Evolutionary conservation across 495 filamentous ascomycete species (phyloP).

Genomic region (Aspergillus conjunctus): DNA sequence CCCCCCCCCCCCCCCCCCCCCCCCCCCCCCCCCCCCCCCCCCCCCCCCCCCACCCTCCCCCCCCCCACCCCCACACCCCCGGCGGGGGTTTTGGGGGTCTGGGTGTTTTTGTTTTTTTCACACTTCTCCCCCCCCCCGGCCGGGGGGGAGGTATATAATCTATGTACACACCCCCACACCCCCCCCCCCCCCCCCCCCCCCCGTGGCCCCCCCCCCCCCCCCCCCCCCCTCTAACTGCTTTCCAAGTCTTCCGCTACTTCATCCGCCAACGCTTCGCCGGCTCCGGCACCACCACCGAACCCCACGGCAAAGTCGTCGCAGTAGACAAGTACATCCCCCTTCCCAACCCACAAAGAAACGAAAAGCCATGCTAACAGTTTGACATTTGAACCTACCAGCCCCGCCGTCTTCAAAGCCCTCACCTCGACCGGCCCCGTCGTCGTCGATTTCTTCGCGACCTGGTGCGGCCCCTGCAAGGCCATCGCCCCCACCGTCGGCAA

Average conservation of each 20-base stretch:
- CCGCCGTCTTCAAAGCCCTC: constrained; percentile 44
- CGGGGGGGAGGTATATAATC: too few relatives aligned
- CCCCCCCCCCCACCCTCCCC: too few relatives aligned
- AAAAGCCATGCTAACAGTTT: not conserved
- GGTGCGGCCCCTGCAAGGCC: constrained; percentile 70
- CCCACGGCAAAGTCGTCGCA: constrained; percentile 24
- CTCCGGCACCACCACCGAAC: constrained; percentile 12
- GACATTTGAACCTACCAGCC: constrained; percentile 4
- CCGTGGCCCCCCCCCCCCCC: not conserved
- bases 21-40: too few relatives aligned
- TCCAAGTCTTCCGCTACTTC: constrained; percentile 23
- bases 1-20: too few relatives aligned
- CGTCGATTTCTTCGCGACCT: constrained; percentile 79
- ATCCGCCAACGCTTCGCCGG: constrained; percentile 15
- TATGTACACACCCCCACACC: too few relatives aligned
- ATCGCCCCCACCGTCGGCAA: constrained; percentile 54
- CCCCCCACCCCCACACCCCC: too few relatives aligned
- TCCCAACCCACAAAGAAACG: not conserved
- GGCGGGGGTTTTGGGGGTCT: too few relatives aligned
- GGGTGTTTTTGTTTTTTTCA: too few relatives aligned
- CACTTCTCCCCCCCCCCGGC: too few relatives aligned
- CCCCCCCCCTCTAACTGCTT: not conserved
- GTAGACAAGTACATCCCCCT: constrained; percentile 23
- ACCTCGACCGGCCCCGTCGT: constrained; percentile 64
- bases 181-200: too few relatives aligned